phyloP scores from a whole-genome alignment of 2,329 filamentous ascomycete genomes.

The Beauveria caledonica region DNA sequence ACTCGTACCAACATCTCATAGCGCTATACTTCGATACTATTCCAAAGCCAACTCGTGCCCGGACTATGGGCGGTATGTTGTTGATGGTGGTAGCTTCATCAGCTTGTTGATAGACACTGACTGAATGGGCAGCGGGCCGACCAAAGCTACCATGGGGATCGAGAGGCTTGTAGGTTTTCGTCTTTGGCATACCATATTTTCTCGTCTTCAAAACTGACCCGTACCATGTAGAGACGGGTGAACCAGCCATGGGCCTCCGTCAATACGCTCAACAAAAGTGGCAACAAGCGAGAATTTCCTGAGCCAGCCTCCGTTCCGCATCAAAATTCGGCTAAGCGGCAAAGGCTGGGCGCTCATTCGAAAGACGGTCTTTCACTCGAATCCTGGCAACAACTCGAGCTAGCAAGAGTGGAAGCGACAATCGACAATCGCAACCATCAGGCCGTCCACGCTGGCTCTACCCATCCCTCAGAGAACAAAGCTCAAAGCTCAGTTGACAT shows the following conservation, averaged over 20 bases:
- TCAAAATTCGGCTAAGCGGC: constrained; percentile 18
- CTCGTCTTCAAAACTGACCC: background rate
- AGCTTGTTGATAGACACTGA: background rate
- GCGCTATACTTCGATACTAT: constrained; percentile 27
- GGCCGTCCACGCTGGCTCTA: background rate
- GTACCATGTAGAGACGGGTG: constrained; percentile 16
- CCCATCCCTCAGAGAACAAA: background rate
- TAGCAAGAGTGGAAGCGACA: background rate
- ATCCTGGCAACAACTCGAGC: background rate
- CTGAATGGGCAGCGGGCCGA: constrained; percentile 17
- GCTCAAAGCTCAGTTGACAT: background rate
- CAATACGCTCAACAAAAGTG: constrained; percentile 16
- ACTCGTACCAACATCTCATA: constrained; percentile 11
- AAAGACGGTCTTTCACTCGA: background rate
- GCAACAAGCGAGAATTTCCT: constrained; percentile 2
- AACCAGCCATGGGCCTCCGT: constrained; percentile 16
- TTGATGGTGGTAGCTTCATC: too few relatives aligned
- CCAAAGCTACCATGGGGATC: constrained; percentile 4
- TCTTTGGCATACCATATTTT: background rate
- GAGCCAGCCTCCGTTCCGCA: constrained; percentile 4
- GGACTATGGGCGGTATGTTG: constrained; percentile 35
- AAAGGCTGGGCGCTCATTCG: constrained; percentile 11
- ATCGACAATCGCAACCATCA: background rate
- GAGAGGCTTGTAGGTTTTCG: background rate
- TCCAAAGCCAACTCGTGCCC: constrained; percentile 31